phyloP scores from a whole-genome alignment of 1,284 basidiomycete species.

The Caloboletus firmus region DNA sequence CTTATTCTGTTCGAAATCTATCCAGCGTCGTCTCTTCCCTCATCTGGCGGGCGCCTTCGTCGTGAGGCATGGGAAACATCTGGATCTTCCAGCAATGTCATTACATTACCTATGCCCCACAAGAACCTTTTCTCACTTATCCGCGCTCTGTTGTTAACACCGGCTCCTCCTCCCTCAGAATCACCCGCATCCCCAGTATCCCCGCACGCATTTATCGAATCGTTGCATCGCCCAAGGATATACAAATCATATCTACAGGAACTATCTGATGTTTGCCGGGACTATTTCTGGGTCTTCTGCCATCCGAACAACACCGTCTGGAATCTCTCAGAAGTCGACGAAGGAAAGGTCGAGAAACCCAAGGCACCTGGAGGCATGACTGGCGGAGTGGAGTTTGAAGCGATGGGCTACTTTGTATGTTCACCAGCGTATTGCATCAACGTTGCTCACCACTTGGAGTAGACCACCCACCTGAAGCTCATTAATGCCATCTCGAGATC shows the following conservation, averaged over 20 bases:
- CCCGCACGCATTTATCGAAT: slow-evolving; percentile 88
- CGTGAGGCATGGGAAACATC: slow-evolving; percentile 58
- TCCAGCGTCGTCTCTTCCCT: slow-evolving; percentile 64
- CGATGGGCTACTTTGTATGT: slow-evolving; percentile 90
- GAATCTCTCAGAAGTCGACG: slow-evolving; percentile 79
- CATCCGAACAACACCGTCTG: slow-evolving; percentile 92
- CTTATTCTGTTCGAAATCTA: slow-evolving; percentile 84
- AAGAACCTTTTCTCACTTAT: slow-evolving; percentile 68
- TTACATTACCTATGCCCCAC: slow-evolving; percentile 71
- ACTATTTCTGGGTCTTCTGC: slow-evolving; percentile 99
- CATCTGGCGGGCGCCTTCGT: slow-evolving; percentile 41
- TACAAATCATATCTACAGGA: slow-evolving; percentile 93
- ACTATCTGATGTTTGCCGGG: slow-evolving; percentile 84
- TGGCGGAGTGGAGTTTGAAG: slow-evolving; percentile 97
- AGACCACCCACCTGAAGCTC: slow-evolving; percentile 85
- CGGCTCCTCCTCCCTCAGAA: slow-evolving; percentile 71
- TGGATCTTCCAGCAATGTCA: slow-evolving; percentile 44
- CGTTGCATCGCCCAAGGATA: slow-evolving; percentile 77
- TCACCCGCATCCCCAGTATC: slow-evolving; percentile 62
- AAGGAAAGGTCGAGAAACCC: slow-evolving; percentile 83
- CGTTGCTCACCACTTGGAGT: slow-evolving; percentile 16
- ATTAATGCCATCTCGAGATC: slow-evolving; percentile 74
- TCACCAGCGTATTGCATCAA: not conserved
- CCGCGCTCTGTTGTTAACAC: slow-evolving; percentile 68
- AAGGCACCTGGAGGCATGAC: slow-evolving; percentile 97